Base-by-base conservation (phyloP, 805 yeast species). In the Nakazawaea pomicola region DNA sequence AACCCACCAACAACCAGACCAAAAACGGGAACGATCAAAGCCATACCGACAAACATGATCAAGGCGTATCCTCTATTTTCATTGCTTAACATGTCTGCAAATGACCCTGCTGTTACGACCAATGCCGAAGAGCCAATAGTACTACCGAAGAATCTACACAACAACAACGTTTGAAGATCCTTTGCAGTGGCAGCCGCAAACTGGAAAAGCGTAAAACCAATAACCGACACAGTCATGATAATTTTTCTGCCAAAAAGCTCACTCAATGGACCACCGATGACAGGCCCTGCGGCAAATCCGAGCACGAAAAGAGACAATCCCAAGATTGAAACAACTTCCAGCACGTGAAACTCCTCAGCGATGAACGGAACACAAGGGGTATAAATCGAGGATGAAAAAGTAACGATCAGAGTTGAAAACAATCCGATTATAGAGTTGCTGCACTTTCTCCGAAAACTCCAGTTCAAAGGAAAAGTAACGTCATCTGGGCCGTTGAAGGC, bases 281-380 rank as follows among this genome's bases (percentile, higher is more conserved):
- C 67, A 4, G 98, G 97, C 15, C 97, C 96, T 0, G 87, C 72
- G 1, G 96, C 96, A 62, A 89, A 90, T 10, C 97, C 98, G 33
- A 88, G 60, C n/a, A 90, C 96, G 52, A 77, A 90, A 16, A 89
- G 67, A 0, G 96, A 78, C 9, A 88, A 72, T 43, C 87, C 83
- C 33, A 91, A 68, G 15, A 85, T 73, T 10, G 84, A 82, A 14
- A 80, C 89, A 9, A 78, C 83, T 7, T 53, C 47, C 29, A 83
- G 80, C 36, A 90, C 77, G 44, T 74, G 75, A 59, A 60, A 90
- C 29, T 70, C 60, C 36, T 49, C 63, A 49, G 72, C 58, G 24
- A 88, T 53, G 17, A 60, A 70, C 0, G 60, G 53, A 9, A 76
- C 65, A 4, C 80, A 83, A 24, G 82, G 70, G 1, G 95, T 76